phyloP scores from a whole-genome alignment of 2,329 filamentous ascomycete genomes.

The Orbilia blumenaviensis region DNA sequence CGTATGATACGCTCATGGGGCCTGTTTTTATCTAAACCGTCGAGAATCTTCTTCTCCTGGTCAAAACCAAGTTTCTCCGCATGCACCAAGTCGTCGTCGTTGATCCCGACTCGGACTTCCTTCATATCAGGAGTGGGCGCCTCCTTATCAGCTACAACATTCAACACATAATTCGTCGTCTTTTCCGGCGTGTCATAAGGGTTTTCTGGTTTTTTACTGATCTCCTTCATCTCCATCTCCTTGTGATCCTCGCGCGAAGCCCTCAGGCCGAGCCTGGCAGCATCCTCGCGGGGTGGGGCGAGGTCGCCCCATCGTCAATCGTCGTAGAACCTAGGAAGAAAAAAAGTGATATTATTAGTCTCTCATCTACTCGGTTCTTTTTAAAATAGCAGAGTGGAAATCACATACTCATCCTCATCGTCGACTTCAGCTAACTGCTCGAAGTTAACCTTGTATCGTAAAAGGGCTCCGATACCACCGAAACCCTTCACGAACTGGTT shows the following conservation, averaged over 20 bases:
- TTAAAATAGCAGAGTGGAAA: not conserved
- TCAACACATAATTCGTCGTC: conserved; percentile 53
- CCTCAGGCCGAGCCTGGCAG: conserved; percentile 58
- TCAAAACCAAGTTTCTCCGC: not conserved
- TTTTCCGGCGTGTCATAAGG: conserved; percentile 54
- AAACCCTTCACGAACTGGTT: conserved; percentile 99
- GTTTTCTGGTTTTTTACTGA: conserved; percentile 46
- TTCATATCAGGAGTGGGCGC: conserved; percentile 27
- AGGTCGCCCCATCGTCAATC: conserved; percentile 59
- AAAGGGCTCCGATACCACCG: conserved; percentile 94
- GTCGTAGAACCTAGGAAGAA: conserved; percentile 54
- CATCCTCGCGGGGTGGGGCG: conserved; percentile 58
- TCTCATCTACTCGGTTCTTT: not conserved
- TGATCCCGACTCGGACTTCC: conserved; percentile 20
- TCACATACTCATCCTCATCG: conserved; percentile 86
- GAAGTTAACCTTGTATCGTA: conserved; percentile 99
- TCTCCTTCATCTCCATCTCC: conserved; percentile 54
- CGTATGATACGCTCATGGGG: not conserved
- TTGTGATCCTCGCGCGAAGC: conserved; percentile 56
- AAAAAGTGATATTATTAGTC: not conserved
- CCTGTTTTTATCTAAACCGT: not conserved
- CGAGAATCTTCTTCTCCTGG: not conserved
- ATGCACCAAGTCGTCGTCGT: conserved; percentile 15
- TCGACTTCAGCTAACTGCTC: conserved; percentile 93
- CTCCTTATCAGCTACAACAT: conserved; percentile 46